Conservation (phyloP, 331 rosid species). For the Arachis monticola region DNA sequence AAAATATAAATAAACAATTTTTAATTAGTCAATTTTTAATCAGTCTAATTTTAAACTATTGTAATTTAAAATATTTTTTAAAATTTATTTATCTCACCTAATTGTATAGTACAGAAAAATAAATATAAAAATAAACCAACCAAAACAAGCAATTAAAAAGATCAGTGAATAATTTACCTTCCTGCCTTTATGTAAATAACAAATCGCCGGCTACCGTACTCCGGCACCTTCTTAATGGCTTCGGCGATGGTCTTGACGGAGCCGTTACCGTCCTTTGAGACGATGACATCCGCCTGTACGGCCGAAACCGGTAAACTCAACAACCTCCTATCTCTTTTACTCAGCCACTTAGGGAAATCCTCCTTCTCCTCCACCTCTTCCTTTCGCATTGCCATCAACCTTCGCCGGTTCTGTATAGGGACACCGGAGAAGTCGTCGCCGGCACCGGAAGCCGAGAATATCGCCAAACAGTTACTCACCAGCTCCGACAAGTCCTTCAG, state of each 20-base stretch:
- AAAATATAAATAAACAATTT: too few relatives aligned
- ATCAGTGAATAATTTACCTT: slow-evolving; percentile 61
- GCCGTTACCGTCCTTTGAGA: slow-evolving; percentile 73
- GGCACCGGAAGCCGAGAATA: slow-evolving; percentile 51
- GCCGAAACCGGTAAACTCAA: slow-evolving; percentile 55
- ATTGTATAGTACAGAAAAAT: too few relatives aligned
- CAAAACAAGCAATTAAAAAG: background rate
- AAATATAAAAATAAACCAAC: background rate
- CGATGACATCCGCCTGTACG: slow-evolving; percentile 73
- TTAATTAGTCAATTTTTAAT: too few relatives aligned
- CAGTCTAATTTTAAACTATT: too few relatives aligned
- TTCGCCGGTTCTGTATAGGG: slow-evolving; percentile 71
- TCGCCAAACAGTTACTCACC: slow-evolving; percentile 80
- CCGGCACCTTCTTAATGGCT: slow-evolving; percentile 82
- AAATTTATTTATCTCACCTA: too few relatives aligned
- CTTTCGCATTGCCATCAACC: slow-evolving; percentile 58
- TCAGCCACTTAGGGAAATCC: slow-evolving; percentile 76
- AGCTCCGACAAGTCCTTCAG: slow-evolving; percentile 69
- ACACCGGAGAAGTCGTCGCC: slow-evolving; percentile 70
- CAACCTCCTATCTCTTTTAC: slow-evolving; percentile 59
- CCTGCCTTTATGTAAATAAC: slow-evolving; percentile 84
- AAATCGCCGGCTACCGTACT: slow-evolving; percentile 53
- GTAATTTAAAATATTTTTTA: too few relatives aligned
- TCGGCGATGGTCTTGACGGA: slow-evolving; percentile 64
- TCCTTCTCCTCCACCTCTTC: slow-evolving; percentile 21